These are phyloP conservation scores for Lentinula edodes DNA, from an alignment of 768 basidiomycete genomes.

Conservation along the genomic window DNA sequence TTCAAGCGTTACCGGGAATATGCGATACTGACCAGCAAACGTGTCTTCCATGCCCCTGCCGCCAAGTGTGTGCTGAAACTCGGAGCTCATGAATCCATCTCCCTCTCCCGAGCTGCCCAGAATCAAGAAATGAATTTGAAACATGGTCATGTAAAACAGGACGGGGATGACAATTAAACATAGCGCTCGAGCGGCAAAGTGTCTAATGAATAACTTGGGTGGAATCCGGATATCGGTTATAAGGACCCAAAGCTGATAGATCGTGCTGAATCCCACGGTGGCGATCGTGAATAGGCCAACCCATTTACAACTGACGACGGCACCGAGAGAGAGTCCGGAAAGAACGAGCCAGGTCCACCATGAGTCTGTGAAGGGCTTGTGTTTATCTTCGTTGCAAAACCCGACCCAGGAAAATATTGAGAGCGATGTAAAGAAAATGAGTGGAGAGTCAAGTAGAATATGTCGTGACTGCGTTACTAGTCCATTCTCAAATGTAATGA, in stretches of 20 bases:
- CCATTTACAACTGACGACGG: constrained; percentile 95
- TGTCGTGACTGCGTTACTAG: constrained; percentile 93
- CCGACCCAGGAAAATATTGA: constrained; percentile 82
- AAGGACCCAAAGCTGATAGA: constrained; percentile 83
- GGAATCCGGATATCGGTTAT: constrained; percentile 83
- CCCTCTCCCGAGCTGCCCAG: constrained; percentile 91
- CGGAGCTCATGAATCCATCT: constrained; percentile 98
- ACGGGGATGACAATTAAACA: constrained; percentile 85
- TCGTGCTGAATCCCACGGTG: constrained; percentile 80
- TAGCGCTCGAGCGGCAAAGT: constrained; percentile 85
- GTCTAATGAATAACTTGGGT: constrained; percentile 68
- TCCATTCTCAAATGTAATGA: constrained; percentile 96
- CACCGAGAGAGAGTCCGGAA: constrained; percentile 86
- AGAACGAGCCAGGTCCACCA: constrained; percentile 96
- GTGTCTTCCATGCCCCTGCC: constrained; percentile 93
- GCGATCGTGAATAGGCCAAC: constrained; percentile 98
- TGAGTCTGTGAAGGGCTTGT: constrained; percentile 70
- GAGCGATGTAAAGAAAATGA: constrained; percentile 96
- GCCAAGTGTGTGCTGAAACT: constrained; percentile 93
- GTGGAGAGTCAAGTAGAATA: constrained; percentile 96
- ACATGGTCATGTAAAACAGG: constrained; percentile 94
- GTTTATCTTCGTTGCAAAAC: constrained; percentile 88
- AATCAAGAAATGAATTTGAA: constrained; percentile 89
- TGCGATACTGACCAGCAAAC: constrained; percentile 44
- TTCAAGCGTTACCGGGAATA: not conserved